Evolutionary conservation across 345 rosid species (phyloP).

Genomic region (Adansonia digitata): DNA sequence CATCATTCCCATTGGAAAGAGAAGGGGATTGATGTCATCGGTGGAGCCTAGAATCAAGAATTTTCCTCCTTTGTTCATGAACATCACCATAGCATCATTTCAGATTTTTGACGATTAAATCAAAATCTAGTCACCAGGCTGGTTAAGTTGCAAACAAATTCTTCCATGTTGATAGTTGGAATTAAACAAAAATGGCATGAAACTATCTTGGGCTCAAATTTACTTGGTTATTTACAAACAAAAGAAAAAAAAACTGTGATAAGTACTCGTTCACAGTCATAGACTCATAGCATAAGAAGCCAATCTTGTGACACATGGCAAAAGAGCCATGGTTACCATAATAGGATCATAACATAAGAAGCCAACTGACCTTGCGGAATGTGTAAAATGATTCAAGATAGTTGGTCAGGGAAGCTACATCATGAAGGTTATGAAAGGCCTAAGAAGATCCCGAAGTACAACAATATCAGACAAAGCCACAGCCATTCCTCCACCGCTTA

Average conservation of each 20-base stretch:
- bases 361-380: slow-evolving; percentile 39
- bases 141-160: background rate
- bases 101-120: background rate
- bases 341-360: background rate
- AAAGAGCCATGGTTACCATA: background rate
- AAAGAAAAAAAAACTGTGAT: background rate
- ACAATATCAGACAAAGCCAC: slow-evolving; percentile 51
- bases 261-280: background rate
- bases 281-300: background rate
- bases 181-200: background rate
- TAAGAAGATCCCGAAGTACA: slow-evolving; percentile 41
- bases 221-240: background rate
- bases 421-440: slow-evolving; percentile 30
- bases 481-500: slow-evolving; percentile 61
- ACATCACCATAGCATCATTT: background rate
- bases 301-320: background rate
- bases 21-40: background rate
- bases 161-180: background rate
- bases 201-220: background rate
- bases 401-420: slow-evolving; percentile 30
- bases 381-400: slow-evolving; percentile 56
- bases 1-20: background rate
- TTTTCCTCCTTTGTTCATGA: too few species aligned
- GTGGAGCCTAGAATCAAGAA: background rate
- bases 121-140: background rate